Percentiles rank a stretch among this genome's conserved stretches.
Conservation (phyloP, 495 filamentous ascomycete genomes). For the Mycothermus thermophilus region DNA sequence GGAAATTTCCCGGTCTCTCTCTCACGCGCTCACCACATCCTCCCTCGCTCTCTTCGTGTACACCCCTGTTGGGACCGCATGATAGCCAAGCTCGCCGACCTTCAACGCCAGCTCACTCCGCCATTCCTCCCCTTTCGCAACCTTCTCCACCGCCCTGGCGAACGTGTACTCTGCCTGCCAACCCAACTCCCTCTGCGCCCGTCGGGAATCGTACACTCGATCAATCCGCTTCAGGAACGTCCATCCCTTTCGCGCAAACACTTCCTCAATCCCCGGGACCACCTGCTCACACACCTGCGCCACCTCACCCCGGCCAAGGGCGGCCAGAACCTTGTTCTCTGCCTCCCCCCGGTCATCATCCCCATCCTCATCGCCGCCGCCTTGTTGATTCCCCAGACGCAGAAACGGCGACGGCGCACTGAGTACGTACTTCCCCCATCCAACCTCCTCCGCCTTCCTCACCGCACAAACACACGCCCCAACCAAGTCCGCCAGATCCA, state of each 20-base stretch:
- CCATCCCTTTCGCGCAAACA: slow-evolving; percentile 16
- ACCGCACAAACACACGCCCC: slow-evolving; percentile 13
- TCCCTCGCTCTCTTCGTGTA: slow-evolving; percentile 12
- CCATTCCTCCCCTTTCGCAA: slow-evolving; percentile 16
- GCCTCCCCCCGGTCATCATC: not conserved
- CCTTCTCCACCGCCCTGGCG: slow-evolving; percentile 9
- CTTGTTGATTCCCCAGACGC: too few species aligned
- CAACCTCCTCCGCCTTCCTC: slow-evolving; percentile 1
- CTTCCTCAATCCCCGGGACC: slow-evolving; percentile 1
- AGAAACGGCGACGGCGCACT: slow-evolving; percentile 15
- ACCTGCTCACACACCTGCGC: not conserved
- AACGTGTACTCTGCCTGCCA: slow-evolving; percentile 19
- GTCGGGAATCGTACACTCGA: slow-evolving; percentile 18
- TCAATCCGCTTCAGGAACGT: slow-evolving; percentile 13
- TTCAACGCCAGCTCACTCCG: slow-evolving; percentile 12
- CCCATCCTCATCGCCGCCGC: not conserved
- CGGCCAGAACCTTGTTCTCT: not conserved
- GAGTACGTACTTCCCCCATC: slow-evolving; percentile 14
- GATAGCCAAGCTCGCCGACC: slow-evolving; percentile 20
- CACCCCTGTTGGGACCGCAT: slow-evolving; percentile 14
- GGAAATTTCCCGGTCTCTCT: too few species aligned
- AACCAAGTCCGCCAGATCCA: slow-evolving; percentile 18
- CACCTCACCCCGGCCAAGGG: slow-evolving; percentile 5
- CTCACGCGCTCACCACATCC: not conserved
- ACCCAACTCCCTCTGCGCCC: slow-evolving; percentile 13